These are phyloP conservation scores for Acanthochlamys bracteata DNA, from an alignment of 106 monocot genomes.

Conservation along the genomic window DNA sequence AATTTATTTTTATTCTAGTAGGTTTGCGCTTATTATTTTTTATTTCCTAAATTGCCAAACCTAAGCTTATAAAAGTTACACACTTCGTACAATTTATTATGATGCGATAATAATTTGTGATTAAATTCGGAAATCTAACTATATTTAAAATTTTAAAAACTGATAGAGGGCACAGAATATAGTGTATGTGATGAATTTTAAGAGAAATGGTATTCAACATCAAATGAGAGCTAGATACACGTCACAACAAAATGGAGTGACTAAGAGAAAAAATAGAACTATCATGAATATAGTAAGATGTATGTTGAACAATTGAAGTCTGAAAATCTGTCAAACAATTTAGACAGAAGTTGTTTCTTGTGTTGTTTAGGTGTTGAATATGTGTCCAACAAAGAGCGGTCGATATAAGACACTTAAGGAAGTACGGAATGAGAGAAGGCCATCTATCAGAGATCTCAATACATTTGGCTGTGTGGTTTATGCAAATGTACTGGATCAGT, in stretches of 20 bases:
- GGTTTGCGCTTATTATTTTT: too few species aligned
- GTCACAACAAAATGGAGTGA: too few species aligned
- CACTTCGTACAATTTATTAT: too few species aligned
- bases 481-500: too few species aligned
- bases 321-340: constrained; percentile 4
- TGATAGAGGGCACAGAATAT: constrained; percentile 1
- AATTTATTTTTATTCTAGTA: too few species aligned
- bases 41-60: too few species aligned
- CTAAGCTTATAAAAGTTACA: too few species aligned
- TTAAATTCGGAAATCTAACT: neutral
- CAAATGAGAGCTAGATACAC: neutral
- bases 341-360: constrained; percentile 2
- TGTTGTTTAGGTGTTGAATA: neutral
- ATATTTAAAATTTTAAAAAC: neutral
- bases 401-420: neutral
- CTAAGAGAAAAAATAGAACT: too few species aligned
- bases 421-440: neutral
- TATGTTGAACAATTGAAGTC: constrained; percentile 5
- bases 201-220: neutral
- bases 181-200: neutral
- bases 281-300: neutral
- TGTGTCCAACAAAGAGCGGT: neutral
- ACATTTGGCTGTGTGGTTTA: too few species aligned
- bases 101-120: too few species aligned
- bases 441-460: neutral